Evolutionary conservation across 257 asterid genomes (phyloP).

Genomic region (Solanum gandarillasii): DNA sequence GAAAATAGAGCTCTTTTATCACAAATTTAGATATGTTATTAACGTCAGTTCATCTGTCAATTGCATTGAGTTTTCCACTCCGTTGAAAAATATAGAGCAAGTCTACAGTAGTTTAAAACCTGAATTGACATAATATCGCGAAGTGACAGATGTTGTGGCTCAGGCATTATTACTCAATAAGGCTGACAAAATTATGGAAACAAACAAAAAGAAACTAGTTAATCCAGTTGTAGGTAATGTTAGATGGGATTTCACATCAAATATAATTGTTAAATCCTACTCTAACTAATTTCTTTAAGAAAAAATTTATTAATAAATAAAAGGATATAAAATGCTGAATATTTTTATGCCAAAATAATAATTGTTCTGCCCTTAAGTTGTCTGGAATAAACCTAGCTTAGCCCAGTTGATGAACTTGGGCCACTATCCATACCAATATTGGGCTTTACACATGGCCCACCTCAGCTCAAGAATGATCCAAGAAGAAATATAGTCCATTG

Average conservation of each 20-base stretch:
- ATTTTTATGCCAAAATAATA: neutral
- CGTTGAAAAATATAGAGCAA: neutral
- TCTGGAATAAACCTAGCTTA: neutral
- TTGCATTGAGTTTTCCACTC: neutral
- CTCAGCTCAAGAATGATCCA: neutral
- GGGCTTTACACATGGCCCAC: neutral
- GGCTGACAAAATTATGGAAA: neutral
- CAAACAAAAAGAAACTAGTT: neutral
- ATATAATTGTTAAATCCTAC: neutral
- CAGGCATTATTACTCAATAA: neutral
- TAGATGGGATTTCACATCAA: neutral
- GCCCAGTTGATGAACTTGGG: neutral
- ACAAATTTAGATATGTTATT: neutral
- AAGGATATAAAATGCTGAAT: neutral
- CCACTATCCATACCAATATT: neutral
- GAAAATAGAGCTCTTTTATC: neutral
- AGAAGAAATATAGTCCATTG: neutral
- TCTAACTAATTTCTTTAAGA: neutral
- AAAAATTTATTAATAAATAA: neutral
- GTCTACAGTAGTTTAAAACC: accelerated
- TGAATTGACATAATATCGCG: neutral
- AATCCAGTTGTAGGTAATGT: neutral
- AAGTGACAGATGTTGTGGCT: neutral
- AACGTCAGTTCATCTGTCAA: neutral
- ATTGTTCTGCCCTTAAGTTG: neutral